Evolutionary conservation across 169 alveolate species (phyloP), one percentile per base, ranked within the genome.

Genomic region (Cryptosporidium sp.): DNA sequence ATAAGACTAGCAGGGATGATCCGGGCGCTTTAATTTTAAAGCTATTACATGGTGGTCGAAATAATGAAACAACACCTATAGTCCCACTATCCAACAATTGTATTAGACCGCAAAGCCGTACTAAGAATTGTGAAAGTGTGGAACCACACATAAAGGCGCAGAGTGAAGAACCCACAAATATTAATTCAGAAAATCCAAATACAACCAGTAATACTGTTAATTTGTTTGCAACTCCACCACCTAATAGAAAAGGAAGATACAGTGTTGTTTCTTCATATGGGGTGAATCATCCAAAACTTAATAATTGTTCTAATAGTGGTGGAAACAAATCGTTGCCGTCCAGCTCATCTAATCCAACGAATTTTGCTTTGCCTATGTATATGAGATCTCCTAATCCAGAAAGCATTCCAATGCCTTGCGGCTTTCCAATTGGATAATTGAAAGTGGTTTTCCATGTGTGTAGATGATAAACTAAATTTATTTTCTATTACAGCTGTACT

Each of bases 341-440:
- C 14, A 41, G 73, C 71, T 59, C 89, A 26, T 59, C 80, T 18
- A 80, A 80, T 43, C 89, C 89, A 21, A 80, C 89, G 37, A 80
- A 80, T 62, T 80, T 80, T 39, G 89, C 89, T 43, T 50, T 80
- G 16, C 89, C 89, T 43, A 80, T 80, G 89, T 80, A 80, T 62
- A 80, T 80, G 89, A 80, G 89, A 65, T 80, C 89, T 37, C 89
- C 89, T 21, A 80, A 80, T 65, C 89, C 89, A 62, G 89, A 80
- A 65, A 80, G 65, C 33, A 62, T 80, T 7, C 89, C 89, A 29
- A 80, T 80, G 89, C 89, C 89, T 26, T 80, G 89, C 62, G 89
- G 89, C 7, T 80, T 80, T 29, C 89, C 89, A 29, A 80, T 65
- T 39, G 89, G 67, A 55, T 55, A 55, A 26, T 3, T 55, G 26